These are phyloP conservation scores for Vitis hybrid DNA, from an alignment of 177 flowering plant genomes.

Conservation along the genomic window DNA sequence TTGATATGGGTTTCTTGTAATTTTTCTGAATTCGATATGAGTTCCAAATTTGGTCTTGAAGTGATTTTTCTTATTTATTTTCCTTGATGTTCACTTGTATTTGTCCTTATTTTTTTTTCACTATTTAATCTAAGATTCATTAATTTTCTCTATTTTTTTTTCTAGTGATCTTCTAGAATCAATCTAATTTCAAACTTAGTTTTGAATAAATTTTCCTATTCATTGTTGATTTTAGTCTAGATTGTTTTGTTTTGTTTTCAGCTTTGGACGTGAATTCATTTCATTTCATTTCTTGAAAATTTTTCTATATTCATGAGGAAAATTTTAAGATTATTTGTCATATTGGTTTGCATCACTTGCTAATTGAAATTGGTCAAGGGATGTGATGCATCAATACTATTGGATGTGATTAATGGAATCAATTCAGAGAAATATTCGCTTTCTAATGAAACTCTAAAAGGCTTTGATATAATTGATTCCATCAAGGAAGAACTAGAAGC, in stretches of 20 bases:
- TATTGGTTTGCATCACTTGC: background rate
- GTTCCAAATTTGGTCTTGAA: too few species aligned
- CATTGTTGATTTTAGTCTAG: background rate
- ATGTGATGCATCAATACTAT: constrained; percentile 62
- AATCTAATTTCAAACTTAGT: background rate
- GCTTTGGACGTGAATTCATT: background rate
- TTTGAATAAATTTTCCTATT: background rate
- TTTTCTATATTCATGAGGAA: background rate
- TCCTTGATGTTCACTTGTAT: too few species aligned
- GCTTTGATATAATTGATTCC: constrained; percentile 46
- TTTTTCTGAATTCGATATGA: background rate
- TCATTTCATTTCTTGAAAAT: background rate
- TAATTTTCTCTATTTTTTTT: too few species aligned
- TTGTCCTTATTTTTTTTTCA: too few species aligned
- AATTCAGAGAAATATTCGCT: constrained; percentile 47
- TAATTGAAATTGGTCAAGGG: constrained; percentile 34
- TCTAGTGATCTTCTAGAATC: background rate
- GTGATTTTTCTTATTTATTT: too few species aligned
- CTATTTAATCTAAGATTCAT: too few species aligned
- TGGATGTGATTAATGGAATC: constrained; percentile 34
- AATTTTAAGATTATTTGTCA: background rate
- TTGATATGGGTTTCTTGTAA: background rate
- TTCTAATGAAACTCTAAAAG: constrained; percentile 46
- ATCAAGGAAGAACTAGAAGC: constrained; percentile 50
- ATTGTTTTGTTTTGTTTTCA: background rate